Base-by-base conservation (phyloP, 2,329 filamentous ascomycete genomes). In the Aspergillus candidus region DNA sequence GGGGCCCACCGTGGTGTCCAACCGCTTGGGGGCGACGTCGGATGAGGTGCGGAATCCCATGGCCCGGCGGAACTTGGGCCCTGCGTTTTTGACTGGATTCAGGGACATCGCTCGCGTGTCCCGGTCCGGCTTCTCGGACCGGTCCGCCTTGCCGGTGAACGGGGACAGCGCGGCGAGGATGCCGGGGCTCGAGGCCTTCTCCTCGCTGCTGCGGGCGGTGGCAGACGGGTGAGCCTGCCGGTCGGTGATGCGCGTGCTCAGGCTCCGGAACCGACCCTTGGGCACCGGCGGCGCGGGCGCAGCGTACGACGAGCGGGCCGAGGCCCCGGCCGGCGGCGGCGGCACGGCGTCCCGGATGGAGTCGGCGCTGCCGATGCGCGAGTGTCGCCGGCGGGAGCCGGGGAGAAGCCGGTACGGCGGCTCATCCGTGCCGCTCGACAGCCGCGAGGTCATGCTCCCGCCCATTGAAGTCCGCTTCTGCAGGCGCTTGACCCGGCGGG, bases 41-140 rank as follows among this genome's bases (percentile, higher is more conserved):
- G 91, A 96, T 42, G 90, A 88, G 11, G 88, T 84, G 51, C 91
- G 78, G 44, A 94, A 75, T n/a, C 88, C 87, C 35, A 82, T 78
- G 15, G 76, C 75, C 46, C 75, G 76, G 43, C 74, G 73, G 52
- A 77, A 79, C 54, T 70, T 77, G 29, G 72, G 78, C 66, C 53
- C 83, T 58, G 80, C 80, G 79, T 57, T 82, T 62, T 61, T 78
- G 65, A 56, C 72, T 35, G 72, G 72, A 11, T 73, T 72, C 32
- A 72, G 66, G 17, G 72, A 66, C 32, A 71, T 73, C 4, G 76
- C 74, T 4, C 72, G 70, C 31, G 76, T 71, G 6, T 73, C 71
- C 1, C 67, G 63, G n/a, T 79, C 76, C 44, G 71, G 72, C 8
- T 27, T 27, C 22, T 27, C 22, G 7, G 22, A 27, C 22, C 22